Evolutionary conservation across 495 filamentous ascomycete genomes (phyloP).

Genomic region (Talaromyces liani): DNA sequence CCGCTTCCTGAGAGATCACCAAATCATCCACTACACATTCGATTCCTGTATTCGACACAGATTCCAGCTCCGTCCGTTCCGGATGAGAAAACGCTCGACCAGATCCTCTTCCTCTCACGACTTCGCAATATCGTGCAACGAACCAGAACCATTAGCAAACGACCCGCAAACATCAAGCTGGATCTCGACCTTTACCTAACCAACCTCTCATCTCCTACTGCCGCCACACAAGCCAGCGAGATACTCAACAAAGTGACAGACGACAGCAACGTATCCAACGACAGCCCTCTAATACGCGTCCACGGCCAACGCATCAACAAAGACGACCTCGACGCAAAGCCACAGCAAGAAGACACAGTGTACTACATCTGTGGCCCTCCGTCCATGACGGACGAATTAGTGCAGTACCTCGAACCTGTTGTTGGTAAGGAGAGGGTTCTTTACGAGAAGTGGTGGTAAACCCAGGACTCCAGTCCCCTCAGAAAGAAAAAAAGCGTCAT

Average conservation of each 20-base stretch:
- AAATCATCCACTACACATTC: constrained; percentile 14
- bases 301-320: constrained; percentile 40
- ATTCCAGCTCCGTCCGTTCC: constrained; percentile 19
- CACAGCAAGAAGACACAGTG: constrained; percentile 43
- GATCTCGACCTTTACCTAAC: constrained; percentile 35
- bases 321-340: constrained; percentile 38
- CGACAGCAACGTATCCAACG: constrained; percentile 16
- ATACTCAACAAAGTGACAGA: not conserved
- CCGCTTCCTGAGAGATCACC: constrained; percentile 13
- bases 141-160: constrained; percentile 8
- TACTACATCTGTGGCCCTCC: constrained; percentile 78
- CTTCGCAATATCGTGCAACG: constrained; percentile 33
- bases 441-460: constrained; percentile 85
- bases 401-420: constrained; percentile 56
- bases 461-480: not conserved
- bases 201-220: constrained; percentile 10
- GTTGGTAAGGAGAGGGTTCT: constrained; percentile 48
- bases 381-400: constrained; percentile 72
- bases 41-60: constrained; percentile 38
- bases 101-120: constrained; percentile 54
- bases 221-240: not conserved
- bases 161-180: constrained; percentile 21
- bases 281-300: not conserved
- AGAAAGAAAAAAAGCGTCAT: constrained; percentile 3
- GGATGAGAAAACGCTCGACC: constrained; percentile 32